Evolutionary conservation across 768 basidiomycete genomes (phyloP).

Genomic region (Phlegmacium glaucopus): DNA sequence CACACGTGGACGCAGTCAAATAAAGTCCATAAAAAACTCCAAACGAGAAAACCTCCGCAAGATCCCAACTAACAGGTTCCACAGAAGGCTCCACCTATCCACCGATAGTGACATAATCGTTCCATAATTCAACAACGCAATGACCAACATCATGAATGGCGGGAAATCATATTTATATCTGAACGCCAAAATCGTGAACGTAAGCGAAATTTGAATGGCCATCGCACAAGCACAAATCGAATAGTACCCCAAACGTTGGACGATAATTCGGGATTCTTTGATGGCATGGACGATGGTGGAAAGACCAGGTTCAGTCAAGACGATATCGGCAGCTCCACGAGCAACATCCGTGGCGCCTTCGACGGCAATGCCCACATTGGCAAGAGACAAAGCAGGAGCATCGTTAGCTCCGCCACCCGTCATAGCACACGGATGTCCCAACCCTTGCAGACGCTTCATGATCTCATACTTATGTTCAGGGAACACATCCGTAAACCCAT

Average conservation of each 20-base stretch:
- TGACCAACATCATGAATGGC: conserved; percentile 99
- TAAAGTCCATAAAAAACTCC: conserved; percentile 95
- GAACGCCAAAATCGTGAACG: conserved; percentile 94
- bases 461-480: conserved; percentile 99
- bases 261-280: conserved; percentile 96
- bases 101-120: conserved; percentile 98
- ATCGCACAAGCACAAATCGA: conserved; percentile 95
- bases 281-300: conserved; percentile 99
- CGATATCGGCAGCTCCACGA: conserved; percentile 97
- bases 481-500: conserved; percentile 99
- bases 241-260: conserved; percentile 99
- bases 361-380: conserved; percentile 99
- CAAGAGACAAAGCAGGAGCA: conserved; percentile 94
- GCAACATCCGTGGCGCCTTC: conserved; percentile 99
- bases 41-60: conserved; percentile 94
- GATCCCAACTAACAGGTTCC: conserved; percentile 93
- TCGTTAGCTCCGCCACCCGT: conserved; percentile 99
- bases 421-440: conserved; percentile 97
- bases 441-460: conserved; percentile 95
- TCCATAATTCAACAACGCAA: conserved; percentile 95
- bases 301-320: conserved; percentile 96
- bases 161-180: conserved; percentile 99
- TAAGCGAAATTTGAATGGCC: conserved; percentile 98
- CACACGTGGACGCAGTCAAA: conserved; percentile 88
- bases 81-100: conserved; percentile 90